Evolutionary conservation across 148 eudicot genomes (phyloP), one percentile per base, ranked within the genome.

Genomic region (Polygonum aviculare): DNA sequence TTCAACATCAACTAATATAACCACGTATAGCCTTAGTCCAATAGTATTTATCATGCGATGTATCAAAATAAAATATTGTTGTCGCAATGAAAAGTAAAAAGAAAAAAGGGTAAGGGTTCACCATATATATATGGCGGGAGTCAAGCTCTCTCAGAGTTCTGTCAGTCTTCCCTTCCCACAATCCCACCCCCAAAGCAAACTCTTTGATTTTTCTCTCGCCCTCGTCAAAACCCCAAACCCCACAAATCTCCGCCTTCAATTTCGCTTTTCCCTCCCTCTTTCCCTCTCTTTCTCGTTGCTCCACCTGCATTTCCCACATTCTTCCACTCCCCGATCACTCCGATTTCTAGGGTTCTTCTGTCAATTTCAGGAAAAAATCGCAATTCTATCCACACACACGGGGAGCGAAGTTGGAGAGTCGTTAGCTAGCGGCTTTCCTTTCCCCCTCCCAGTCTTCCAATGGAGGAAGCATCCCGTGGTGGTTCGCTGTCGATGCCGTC

Each of bases 381-480:
- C 3, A 40, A 3, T 71, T 71, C 19, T 9, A 12, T 71, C 33
- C 11, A n/a, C 16, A n/a, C 16, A 18, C 40, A 5, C 50, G 35
- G 49, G 74, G 31, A 41, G 26, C 74, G 49, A 45, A 39, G 26
- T 40, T 71, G 74, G 74, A 45, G 74, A 71, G 11, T 21, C 7
- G 31, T 3, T n/a, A 39, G 49, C n/a, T 71, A 21, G 4, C 18
- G 74, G 38, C 8, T 39, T 39, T 35, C 41, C 49, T 47, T 12
- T 54, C 7, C 33, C 65, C 75, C n/a, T n/a, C 26, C 41, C 16
- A 16, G 44, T 48, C 41, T 14, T 35, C 19, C 50, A 40, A 92
- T 92, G 96, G 97, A 87, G 79, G 89, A 81, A 72, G 84, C 95
- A 81, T 82, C 86, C 83, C 85, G 88, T 74, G 86, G 89, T 52